Conservation (phyloP, 148 eudicot species). For the Amaranthus hypochondriacus region DNA sequence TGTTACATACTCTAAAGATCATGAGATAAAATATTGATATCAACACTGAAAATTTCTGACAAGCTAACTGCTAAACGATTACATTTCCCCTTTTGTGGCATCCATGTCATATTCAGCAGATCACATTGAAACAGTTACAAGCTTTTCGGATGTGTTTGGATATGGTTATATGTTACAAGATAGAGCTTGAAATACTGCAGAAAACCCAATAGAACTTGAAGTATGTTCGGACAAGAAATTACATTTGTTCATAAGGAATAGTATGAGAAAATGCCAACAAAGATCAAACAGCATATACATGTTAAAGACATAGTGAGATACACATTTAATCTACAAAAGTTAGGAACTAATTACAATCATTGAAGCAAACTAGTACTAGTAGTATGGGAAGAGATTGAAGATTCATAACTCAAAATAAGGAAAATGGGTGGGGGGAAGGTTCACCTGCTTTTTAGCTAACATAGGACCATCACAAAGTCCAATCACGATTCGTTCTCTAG, state of each 20-base stretch:
- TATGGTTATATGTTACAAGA: not conserved
- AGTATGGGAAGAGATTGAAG: not conserved
- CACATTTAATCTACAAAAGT: not conserved
- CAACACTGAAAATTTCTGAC: not conserved
- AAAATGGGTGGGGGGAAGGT: not conserved
- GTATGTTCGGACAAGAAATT: not conserved
- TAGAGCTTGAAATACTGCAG: not conserved
- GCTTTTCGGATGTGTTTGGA: not conserved
- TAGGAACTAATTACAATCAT: not conserved
- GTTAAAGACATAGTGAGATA: not conserved
- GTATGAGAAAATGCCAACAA: not conserved
- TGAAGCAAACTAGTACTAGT: too few relatives aligned
- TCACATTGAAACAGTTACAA: not conserved
- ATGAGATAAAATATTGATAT: not conserved
- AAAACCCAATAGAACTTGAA: not conserved
- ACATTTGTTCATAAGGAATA: not conserved
- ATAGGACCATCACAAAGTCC: slow-evolving; percentile 94
- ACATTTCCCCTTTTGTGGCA: too few relatives aligned
- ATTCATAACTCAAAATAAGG: not conserved
- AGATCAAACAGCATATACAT: not conserved
- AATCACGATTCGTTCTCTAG: slow-evolving; percentile 69
- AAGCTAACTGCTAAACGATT: not conserved
- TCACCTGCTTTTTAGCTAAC: slow-evolving; percentile 74
- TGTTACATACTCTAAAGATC: too few relatives aligned
- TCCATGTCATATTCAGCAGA: not conserved